phyloP scores from a whole-genome alignment of 352 stramenopile species.

The Pythium rishiriense region DNA sequence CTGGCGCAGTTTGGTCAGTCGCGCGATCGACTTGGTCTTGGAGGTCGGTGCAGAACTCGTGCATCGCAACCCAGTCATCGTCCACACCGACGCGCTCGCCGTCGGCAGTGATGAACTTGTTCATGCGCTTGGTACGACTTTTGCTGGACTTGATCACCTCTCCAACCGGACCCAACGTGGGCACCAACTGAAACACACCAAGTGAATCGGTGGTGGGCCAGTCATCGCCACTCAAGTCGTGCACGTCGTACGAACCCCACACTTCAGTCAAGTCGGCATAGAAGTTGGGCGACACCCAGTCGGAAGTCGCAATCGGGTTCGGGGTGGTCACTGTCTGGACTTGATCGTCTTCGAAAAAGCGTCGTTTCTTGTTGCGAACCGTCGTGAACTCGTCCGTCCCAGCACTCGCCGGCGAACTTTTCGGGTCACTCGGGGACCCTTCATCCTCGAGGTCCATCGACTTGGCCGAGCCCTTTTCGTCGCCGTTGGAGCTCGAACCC shows the following conservation, averaged over 20 bases:
- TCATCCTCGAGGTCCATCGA: neutral
- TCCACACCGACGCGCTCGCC: neutral
- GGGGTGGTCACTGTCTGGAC: slow-evolving; percentile 1
- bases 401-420: neutral
- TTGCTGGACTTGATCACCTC: slow-evolving; percentile 9
- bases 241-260: slow-evolving; percentile 4
- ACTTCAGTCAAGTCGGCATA: slow-evolving; percentile 5
- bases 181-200: slow-evolving; percentile 1
- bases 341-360: slow-evolving; percentile 3
- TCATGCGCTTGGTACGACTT: slow-evolving; percentile 7
- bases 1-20: too few species aligned
- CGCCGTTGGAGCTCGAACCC: neutral
- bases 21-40: neutral
- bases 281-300: slow-evolving; percentile 5
- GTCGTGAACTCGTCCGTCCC: slow-evolving; percentile 3
- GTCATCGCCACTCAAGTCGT: slow-evolving; percentile 8
- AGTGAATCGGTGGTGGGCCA: slow-evolving; percentile 6
- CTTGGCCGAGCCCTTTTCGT: neutral
- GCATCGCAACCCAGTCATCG: too few species aligned
- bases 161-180: neutral
- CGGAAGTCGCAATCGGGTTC: slow-evolving; percentile 6
- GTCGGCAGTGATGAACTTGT: slow-evolving; percentile 2
- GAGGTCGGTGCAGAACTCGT: neutral
- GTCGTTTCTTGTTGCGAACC: slow-evolving; percentile 6
- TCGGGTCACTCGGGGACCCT: neutral